These are phyloP conservation scores for Alternaria novae-zelandiae DNA, from an alignment of 2,329 filamentous ascomycete species.

Conservation along the genomic window DNA sequence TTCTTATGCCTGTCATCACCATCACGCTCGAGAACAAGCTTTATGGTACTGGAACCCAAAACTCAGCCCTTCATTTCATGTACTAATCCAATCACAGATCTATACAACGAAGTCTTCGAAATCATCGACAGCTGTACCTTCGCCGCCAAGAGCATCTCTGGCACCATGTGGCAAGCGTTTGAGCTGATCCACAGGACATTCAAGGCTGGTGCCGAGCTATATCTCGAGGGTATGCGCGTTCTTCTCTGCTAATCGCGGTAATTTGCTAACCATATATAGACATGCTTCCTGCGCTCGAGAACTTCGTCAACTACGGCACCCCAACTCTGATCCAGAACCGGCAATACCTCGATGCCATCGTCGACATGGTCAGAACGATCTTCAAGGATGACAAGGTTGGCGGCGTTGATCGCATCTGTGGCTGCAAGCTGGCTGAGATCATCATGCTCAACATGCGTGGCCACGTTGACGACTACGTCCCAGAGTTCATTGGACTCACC, in stretches of 20 bases:
- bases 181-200: conserved; percentile 96
- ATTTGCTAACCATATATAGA: conserved; percentile 57
- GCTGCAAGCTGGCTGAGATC: conserved; percentile 95
- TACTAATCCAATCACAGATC: conserved; percentile 60
- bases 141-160: conserved; percentile 91
- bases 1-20: conserved; percentile 95
- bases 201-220: conserved; percentile 95
- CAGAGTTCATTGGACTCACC: conserved; percentile 85
- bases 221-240: conserved; percentile 69
- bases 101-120: conserved; percentile 98
- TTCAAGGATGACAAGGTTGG: conserved; percentile 92
- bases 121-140: conserved; percentile 99
- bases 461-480: conserved; percentile 85
- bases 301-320: conserved; percentile 93
- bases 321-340: conserved; percentile 81
- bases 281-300: conserved; percentile 97
- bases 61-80: background rate
- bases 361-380: conserved; percentile 93
- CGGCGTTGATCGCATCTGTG: conserved; percentile 92
- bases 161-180: conserved; percentile 98
- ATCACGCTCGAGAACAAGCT: conserved; percentile 98
- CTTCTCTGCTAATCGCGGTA: background rate
- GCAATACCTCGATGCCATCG: conserved; percentile 84
- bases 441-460: conserved; percentile 95
- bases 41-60: conserved; percentile 66